Evolutionary conservation across 139 green algal genomes (phyloP).

Genomic region (Chlorella sp.): DNA sequence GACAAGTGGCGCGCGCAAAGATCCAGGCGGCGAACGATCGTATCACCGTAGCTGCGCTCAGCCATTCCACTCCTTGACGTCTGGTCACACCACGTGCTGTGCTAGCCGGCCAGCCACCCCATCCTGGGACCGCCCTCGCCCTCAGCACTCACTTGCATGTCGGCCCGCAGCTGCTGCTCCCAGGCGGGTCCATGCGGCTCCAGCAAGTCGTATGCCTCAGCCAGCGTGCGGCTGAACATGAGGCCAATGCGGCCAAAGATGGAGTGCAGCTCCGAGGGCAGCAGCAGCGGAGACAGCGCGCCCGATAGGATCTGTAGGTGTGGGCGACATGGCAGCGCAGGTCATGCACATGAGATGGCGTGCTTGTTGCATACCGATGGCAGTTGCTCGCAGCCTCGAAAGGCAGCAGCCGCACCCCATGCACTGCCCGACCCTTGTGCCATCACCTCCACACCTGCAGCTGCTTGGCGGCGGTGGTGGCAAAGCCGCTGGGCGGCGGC

Average conservation of each 20-base stretch:
- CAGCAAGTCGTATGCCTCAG: conserved; percentile 62
- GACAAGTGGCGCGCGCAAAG: neutral
- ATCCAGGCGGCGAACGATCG: too few species aligned
- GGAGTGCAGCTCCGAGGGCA: conserved; percentile 69
- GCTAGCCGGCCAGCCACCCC: too few species aligned
- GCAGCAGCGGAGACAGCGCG: conserved; percentile 82
- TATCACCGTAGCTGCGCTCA: too few species aligned
- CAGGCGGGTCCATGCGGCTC: conserved; percentile 26
- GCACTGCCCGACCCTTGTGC: too few species aligned
- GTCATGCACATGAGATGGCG: too few species aligned
- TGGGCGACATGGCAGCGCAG: too few species aligned
- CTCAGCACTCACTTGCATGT: neutral
- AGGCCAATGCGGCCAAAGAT: conserved; percentile 81
- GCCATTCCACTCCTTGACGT: too few species aligned
- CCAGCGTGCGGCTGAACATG: conserved; percentile 66
- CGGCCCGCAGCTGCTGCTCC: conserved; percentile 30
- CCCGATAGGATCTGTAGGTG: conserved; percentile 32
- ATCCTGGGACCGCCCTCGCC: too few species aligned
- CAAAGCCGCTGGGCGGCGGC: conserved; percentile 50
- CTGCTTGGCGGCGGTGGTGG: conserved; percentile 58
- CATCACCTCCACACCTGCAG: conserved; percentile 19
- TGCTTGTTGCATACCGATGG: too few species aligned
- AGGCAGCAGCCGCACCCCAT: too few species aligned
- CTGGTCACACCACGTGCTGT: too few species aligned
- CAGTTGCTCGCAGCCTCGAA: too few species aligned